Base-by-base conservation (phyloP, 2,329 filamentous ascomycete species). In the Aspergillus fischeri region DNA sequence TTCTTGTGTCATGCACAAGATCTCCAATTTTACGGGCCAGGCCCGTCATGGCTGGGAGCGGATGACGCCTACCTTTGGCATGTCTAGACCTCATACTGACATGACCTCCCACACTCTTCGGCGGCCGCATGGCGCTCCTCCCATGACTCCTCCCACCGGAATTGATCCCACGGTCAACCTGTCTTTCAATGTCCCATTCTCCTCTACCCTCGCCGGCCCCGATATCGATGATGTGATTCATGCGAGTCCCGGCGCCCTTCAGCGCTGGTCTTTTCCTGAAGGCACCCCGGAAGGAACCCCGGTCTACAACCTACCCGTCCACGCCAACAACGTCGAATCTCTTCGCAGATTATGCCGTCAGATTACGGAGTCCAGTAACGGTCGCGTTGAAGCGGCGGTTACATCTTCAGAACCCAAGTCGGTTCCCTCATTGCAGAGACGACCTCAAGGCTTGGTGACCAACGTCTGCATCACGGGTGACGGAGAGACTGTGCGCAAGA, bases 101-200 rank as follows among this genome's bases (percentile, higher is more conserved):
- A 77, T 83, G 73, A 75, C 78, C 65, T 75, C 75, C 65, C 77
- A 80, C 63, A 76, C 80, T 58, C 75, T 83, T 69, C 85, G 86
- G 75, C 83, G 84, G 63, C 73, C 81, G 71, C 69, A 81, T 68
- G 71, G 70, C 48, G 73, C 73, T 58, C 72, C 73, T 35, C 79
- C 78, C 21, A 78, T 86, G 71, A 81, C 86, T 67, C 86, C 89
- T 64, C 85, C 88, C 57, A 86, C 88, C 63, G 81, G 87, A 61
- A 83, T 88, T 70, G 89, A 93, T 73, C 82, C 87, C 53, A 86
- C 86, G 64, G 90, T 97, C 75, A 91, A 95, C 76, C 88, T 96
- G 74, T 93, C 91, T 63, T 97, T 99, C 86, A 97, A 97, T 73
- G 89, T 99, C 51, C 94, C 94, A 60, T 97, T 97, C 77, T 88